Base-by-base conservation (phyloP, 495 filamentous ascomycete genomes). In the Neurospora hispaniola region DNA sequence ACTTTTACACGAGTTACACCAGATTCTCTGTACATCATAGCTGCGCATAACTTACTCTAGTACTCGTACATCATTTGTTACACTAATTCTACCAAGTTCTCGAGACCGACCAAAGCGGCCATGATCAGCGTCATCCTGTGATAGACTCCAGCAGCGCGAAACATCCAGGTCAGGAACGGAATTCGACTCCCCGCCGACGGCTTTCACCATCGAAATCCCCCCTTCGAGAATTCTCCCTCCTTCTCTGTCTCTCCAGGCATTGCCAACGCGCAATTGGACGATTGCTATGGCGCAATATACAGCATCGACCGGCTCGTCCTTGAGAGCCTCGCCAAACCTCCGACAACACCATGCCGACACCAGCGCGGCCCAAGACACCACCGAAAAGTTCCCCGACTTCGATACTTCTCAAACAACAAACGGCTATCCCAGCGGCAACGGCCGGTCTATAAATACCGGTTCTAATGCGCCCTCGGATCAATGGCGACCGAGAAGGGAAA, bases 371-470 rank as follows among this genome's bases (percentile, higher is more conserved):
- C 77, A 12, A 75, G 44, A 9, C 70, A 78, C 44, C 54, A 85
- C 85, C 41, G 86, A 88, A 74, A 85, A 85, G 72, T 88, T 88
- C 66, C 86, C 86, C 66, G 86, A 88, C 69, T 85, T 85, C 71
- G 85, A 87, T 71, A 75, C 77, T 11, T 82, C 78, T 2, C 74
- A 79, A 16, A 77, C 78, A 72, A 62, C 72, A 76, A 76, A 71
- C 76, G 74, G 11, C 79, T 79, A 54, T 73, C 82, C 2, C 75
- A 81, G 69, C 80, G 79, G 62, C 79, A 81, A 43, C 78, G 77
- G 23, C 72, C 82, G 75, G 69, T 75, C 78, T 48, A 75, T 20
- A 83, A 84, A 71, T 77, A 78, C 31, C 77, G 79, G 59, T 75
- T 76, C 40, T 75, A 79, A 75, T 77, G 79, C 1, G 11, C 27